Conservation (phyloP, 805 yeast genomes). For the Kodamaea leandrae region DNA sequence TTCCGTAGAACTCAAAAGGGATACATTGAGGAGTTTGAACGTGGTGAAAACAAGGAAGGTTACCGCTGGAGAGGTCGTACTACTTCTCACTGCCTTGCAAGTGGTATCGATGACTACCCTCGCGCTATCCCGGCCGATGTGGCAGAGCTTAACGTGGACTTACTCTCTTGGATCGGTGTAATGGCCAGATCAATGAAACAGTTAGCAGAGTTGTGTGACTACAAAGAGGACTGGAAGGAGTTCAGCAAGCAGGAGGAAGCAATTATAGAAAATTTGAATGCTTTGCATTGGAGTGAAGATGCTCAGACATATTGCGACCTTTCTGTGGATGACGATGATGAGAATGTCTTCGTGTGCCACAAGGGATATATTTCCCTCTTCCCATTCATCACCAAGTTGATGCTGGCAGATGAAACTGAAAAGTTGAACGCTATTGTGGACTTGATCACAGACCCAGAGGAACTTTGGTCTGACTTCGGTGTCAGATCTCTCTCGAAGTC, state of each 20-base stretch:
- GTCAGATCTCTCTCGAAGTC: constrained; percentile 73
- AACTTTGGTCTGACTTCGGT: constrained; percentile 77
- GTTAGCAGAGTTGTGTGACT: constrained; percentile 62
- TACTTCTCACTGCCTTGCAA: constrained; percentile 77
- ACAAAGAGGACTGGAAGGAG: constrained; percentile 53
- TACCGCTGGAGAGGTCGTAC: constrained; percentile 96
- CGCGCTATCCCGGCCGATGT: constrained; percentile 76
- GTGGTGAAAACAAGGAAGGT: constrained; percentile 54
- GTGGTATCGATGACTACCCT: constrained; percentile 96
- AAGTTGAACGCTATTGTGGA: constrained; percentile 53
- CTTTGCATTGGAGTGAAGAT: constrained; percentile 75
- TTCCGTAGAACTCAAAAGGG: constrained; percentile 81
- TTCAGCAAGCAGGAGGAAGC: constrained; percentile 54
- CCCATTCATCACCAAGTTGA: constrained; percentile 75
- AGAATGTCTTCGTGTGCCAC: constrained; percentile 68
- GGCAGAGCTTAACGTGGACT: constrained; percentile 88
- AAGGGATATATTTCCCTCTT: constrained; percentile 84
- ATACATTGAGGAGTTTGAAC: constrained; percentile 64
- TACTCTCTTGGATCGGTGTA: constrained; percentile 89
- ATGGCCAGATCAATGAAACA: constrained; percentile 81
- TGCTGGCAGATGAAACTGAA: constrained; percentile 43
- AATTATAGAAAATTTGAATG: constrained; percentile 63
- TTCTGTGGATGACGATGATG: constrained; percentile 71
- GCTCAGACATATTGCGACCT: constrained; percentile 77
- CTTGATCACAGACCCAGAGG: constrained; percentile 63